Conservation (phyloP, 768 basidiomycete genomes). For the Boletus subcaerulescens region DNA sequence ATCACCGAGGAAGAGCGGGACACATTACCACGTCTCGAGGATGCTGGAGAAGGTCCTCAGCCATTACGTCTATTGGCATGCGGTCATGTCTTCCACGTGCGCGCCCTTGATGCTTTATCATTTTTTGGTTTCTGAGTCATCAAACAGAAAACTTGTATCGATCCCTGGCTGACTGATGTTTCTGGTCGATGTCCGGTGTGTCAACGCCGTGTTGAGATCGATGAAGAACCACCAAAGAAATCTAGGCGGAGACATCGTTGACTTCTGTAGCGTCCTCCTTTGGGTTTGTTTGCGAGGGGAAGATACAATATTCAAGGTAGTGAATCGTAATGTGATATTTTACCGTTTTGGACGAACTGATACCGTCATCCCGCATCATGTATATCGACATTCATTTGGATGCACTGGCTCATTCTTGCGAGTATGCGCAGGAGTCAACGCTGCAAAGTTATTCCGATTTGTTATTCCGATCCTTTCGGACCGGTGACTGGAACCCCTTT, state of each 20-base stretch:
- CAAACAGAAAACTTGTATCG: conserved; percentile 76
- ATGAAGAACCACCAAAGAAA: conserved; percentile 36
- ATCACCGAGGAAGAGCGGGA: conserved; percentile 41
- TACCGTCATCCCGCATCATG: conserved; percentile 18
- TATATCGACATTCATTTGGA: conserved; percentile 26
- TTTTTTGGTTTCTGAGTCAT: conserved; percentile 1
- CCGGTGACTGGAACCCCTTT: not conserved
- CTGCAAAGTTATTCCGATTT: not conserved
- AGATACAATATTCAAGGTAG: conserved; percentile 29
- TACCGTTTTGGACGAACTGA: conserved; percentile 30
- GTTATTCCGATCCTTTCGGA: not conserved
- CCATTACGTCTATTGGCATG: conserved; percentile 75
- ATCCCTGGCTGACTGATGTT: conserved; percentile 84
- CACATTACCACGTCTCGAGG: conserved; percentile 52
- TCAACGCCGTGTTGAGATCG: conserved; percentile 66
- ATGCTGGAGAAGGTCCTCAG: conserved; percentile 74
- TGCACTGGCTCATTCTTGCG: conserved; percentile 1
- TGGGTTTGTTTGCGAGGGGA: conserved; percentile 7
- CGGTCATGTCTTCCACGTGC: conserved; percentile 88
- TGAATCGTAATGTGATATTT: conserved; percentile 30
- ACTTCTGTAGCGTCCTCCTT: conserved; percentile 5
- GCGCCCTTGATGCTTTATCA: conserved; percentile 25
- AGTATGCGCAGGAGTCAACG: not conserved
- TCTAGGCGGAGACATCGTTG: conserved; percentile 24
- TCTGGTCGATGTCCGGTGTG: conserved; percentile 89